Conservation (phyloP, 805 yeast genomes). For the Wilhelminamyces savonicus region DNA sequence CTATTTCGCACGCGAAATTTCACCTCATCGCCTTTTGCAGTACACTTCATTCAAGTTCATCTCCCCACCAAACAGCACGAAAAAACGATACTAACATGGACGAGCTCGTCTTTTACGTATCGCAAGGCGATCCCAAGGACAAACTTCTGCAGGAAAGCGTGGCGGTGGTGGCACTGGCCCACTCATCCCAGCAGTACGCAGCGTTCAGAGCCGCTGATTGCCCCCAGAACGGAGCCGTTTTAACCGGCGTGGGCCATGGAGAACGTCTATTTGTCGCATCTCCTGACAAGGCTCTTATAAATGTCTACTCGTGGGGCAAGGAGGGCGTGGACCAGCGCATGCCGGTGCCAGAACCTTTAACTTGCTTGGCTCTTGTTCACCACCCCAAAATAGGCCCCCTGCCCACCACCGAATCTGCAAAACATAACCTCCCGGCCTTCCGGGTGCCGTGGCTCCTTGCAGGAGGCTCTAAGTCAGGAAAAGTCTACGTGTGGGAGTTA, state of each 20-base stretch:
- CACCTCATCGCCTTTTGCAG: background rate
- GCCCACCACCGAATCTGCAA: constrained; percentile 7
- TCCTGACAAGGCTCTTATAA: constrained; percentile 65
- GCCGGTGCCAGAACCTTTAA: constrained; percentile 76
- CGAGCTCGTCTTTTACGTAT: constrained; percentile 43
- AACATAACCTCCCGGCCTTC: constrained; percentile 30
- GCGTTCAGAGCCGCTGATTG: constrained; percentile 50
- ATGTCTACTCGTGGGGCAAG: constrained; percentile 65
- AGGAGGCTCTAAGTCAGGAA: constrained; percentile 73
- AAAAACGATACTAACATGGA: constrained; percentile 32
- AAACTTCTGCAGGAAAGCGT: constrained; percentile 38
- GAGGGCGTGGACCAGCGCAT: constrained; percentile 72
- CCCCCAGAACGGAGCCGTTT: constrained; percentile 37
- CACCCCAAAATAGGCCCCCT: constrained; percentile 19
- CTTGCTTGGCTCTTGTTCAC: constrained; percentile 45
- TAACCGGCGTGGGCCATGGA: constrained; percentile 42
- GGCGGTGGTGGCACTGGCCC: constrained; percentile 38
- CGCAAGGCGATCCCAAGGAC: constrained; percentile 38
- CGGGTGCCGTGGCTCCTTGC: constrained; percentile 60
- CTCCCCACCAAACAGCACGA: background rate
- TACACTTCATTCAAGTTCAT: background rate
- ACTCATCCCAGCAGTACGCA: constrained; percentile 41
- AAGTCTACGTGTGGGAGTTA: constrained; percentile 80
- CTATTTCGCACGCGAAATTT: too few species aligned
- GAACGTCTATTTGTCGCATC: constrained; percentile 59